Conservation (phyloP, 2,329 filamentous ascomycete species). For the Lasiodiplodia gonubiensis region DNA sequence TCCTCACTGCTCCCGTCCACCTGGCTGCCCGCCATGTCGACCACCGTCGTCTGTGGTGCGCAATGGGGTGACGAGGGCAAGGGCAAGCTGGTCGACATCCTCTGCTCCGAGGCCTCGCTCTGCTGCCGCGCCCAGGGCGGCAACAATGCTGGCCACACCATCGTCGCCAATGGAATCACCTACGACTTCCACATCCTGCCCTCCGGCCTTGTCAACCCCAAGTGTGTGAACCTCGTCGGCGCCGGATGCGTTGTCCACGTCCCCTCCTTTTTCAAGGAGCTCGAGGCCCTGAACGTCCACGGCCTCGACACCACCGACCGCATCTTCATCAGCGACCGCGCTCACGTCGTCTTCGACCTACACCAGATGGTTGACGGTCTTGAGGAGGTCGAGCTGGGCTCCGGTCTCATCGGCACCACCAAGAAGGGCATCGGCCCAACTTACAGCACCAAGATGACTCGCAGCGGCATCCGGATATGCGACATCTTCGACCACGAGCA, state of each 20-base stretch:
- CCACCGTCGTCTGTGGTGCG: slow-evolving; percentile 64
- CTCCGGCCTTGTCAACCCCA: slow-evolving; percentile 74
- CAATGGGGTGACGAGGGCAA: slow-evolving; percentile 68
- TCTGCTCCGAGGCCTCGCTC: slow-evolving; percentile 58
- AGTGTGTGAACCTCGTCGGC: slow-evolving; percentile 74
- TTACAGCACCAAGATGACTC: slow-evolving; percentile 67
- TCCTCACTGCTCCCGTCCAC: neutral
- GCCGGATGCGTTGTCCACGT: slow-evolving; percentile 68
- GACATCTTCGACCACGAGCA: slow-evolving; percentile 70
- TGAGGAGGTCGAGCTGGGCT: slow-evolving; percentile 62
- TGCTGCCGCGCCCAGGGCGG: slow-evolving; percentile 66
- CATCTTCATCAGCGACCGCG: slow-evolving; percentile 68
- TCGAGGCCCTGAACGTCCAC: slow-evolving; percentile 65
- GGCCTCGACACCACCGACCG: slow-evolving; percentile 64
- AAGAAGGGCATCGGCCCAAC: slow-evolving; percentile 61
- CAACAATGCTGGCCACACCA: slow-evolving; percentile 61
- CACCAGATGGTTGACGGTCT: slow-evolving; percentile 72
- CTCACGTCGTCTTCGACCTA: slow-evolving; percentile 68
- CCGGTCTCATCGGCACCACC: slow-evolving; percentile 57
- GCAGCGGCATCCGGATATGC: slow-evolving; percentile 69
- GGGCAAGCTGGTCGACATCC: slow-evolving; percentile 65
- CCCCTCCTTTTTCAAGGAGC: slow-evolving; percentile 70
- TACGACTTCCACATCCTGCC: slow-evolving; percentile 50
- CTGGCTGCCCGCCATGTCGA: slow-evolving; percentile 48
- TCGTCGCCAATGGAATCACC: slow-evolving; percentile 54